Evolutionary conservation across 768 basidiomycete genomes (phyloP).

Genomic region (Chalciporus pseudorubinellus): DNA sequence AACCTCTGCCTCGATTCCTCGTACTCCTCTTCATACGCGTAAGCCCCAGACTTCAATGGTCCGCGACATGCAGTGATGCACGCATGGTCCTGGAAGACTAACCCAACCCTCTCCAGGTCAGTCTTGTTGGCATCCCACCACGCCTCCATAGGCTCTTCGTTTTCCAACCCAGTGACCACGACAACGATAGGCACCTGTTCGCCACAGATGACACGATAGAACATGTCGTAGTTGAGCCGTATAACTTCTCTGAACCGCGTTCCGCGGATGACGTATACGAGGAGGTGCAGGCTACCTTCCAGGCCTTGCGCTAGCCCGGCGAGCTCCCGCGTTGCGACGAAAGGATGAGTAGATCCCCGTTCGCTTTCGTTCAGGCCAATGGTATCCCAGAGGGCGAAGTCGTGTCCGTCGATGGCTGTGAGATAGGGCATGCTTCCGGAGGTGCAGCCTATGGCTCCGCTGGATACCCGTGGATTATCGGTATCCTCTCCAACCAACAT

Average conservation of each 20-base stretch:
- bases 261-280: conserved; percentile 5
- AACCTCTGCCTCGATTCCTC: neutral
- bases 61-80: neutral
- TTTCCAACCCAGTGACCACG: conserved; percentile 3
- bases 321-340: neutral
- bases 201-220: neutral
- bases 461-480: neutral
- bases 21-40: neutral
- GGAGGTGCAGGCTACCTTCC: conserved; percentile 1
- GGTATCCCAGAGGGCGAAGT: conserved; percentile 1
- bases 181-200: conserved; percentile 5
- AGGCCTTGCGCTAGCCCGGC: neutral
- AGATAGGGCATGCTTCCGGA: neutral
- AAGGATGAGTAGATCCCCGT: neutral
- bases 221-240: neutral
- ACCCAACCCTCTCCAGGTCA: neutral
- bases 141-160: conserved; percentile 2
- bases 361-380: conserved; percentile 4
- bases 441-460: conserved; percentile 4
- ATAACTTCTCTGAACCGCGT: neutral
- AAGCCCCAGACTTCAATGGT: neutral
- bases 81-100: neutral
- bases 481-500: neutral
- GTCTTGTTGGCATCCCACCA: conserved; percentile 1
- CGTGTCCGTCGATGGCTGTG: neutral